phyloP scores from a whole-genome alignment of 352 stramenopile species.

The Phytophthora europaea region DNA sequence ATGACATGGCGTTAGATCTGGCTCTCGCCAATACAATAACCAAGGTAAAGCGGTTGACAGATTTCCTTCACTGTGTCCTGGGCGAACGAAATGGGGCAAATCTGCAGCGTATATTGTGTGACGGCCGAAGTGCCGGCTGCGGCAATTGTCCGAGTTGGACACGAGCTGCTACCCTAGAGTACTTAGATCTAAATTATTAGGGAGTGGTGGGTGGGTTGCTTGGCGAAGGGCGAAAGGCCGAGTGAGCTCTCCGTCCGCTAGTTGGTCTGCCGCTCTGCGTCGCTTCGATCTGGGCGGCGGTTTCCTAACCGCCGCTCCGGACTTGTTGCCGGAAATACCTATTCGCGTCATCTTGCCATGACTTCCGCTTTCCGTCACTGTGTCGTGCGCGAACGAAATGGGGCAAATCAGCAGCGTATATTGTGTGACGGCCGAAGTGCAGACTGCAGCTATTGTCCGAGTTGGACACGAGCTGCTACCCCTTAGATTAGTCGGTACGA shows the following conservation, averaged over 20 bases:
- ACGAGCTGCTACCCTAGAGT: neutral
- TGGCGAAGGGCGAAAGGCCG: neutral
- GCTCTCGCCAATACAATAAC: too few species aligned
- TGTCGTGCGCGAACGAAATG: too few species aligned
- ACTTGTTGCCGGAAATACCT: too few species aligned
- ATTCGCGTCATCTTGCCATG: too few species aligned
- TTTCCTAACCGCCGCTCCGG: neutral
- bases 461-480: too few species aligned
- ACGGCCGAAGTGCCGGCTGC: neutral
- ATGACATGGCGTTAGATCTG: too few species aligned
- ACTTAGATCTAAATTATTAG: neutral
- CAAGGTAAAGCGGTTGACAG: too few species aligned
- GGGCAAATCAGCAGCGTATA: too few species aligned
- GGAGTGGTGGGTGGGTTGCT: neutral
- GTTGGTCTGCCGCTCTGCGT: neutral
- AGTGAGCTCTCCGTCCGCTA: neutral
- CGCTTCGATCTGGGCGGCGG: neutral
- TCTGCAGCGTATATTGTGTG: neutral
- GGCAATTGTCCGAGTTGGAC: neutral
- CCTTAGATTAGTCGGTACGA: too few species aligned
- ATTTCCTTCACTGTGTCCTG: neutral
- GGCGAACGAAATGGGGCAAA: neutral
- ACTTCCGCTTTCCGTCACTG: too few species aligned
- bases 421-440: too few species aligned
- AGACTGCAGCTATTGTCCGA: too few species aligned